phyloP scores from a whole-genome alignment of 768 basidiomycete species.

The Lentinula detonsa region DNA sequence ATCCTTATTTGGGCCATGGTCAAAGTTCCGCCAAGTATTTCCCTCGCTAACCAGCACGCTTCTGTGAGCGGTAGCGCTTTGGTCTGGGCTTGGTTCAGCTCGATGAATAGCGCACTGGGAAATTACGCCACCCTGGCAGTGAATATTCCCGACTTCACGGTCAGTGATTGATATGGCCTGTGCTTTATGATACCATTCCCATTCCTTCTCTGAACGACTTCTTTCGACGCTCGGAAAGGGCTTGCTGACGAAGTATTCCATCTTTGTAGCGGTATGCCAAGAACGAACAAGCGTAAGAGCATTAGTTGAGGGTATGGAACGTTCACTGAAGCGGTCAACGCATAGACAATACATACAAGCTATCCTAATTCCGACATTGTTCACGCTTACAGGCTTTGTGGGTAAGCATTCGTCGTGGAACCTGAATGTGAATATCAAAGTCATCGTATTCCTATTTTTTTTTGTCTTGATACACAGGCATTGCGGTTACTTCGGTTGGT shows the following conservation, averaged over 20 bases:
- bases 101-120: slow-evolving; percentile 72
- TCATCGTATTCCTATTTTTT: neutral
- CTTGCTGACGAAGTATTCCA: neutral
- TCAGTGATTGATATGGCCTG: neutral
- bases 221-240: too few species aligned
- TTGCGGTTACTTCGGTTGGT: slow-evolving; percentile 76
- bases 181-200: too few species aligned
- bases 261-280: slow-evolving; percentile 55
- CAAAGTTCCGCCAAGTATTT: slow-evolving; percentile 54
- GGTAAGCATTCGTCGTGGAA: neutral
- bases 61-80: slow-evolving; percentile 45
- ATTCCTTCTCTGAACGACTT: too few species aligned
- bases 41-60: slow-evolving; percentile 49
- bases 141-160: slow-evolving; percentile 84
- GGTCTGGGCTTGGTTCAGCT: slow-evolving; percentile 76
- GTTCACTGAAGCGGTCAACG: neutral
- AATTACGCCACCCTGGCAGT: slow-evolving; percentile 68
- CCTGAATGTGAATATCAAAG: too few species aligned
- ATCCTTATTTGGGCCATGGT: slow-evolving; percentile 80
- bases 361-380: slow-evolving; percentile 68
- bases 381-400: slow-evolving; percentile 71
- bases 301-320: neutral
- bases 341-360: slow-evolving; percentile 68
- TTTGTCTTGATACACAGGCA: slow-evolving; percentile 40
- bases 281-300: slow-evolving; percentile 50